Conservation (phyloP, 805 yeast genomes). For the Helenozyma baotianmanensis region DNA sequence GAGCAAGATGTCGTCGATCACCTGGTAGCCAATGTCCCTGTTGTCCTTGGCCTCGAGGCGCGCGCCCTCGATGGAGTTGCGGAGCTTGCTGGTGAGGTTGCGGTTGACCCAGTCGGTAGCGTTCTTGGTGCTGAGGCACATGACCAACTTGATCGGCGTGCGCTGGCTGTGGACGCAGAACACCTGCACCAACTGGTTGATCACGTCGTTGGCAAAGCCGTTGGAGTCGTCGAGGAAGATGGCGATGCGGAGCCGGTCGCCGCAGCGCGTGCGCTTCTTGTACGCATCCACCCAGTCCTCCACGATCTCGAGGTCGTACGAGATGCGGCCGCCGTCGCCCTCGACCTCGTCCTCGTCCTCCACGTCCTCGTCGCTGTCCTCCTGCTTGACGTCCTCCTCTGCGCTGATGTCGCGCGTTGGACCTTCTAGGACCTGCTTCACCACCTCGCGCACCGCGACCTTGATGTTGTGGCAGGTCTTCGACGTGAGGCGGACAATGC, state of each 20-base stretch:
- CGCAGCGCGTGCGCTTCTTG: conserved; percentile 5
- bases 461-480: conserved; percentile 32
- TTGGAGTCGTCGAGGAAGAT: conserved; percentile 36
- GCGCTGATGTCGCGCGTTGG: conserved; percentile 2
- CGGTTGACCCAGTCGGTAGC: conserved; percentile 34
- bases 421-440: conserved; percentile 25
- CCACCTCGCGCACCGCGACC: conserved; percentile 28
- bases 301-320: conserved; percentile 34
- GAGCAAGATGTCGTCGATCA: conserved; percentile 30
- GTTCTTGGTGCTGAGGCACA: conserved; percentile 34
- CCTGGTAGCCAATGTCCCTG: conserved; percentile 28
- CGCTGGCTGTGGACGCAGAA: conserved; percentile 21
- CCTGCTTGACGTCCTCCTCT: conserved; percentile 6
- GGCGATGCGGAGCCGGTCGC: conserved; percentile 15
- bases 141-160: conserved; percentile 31
- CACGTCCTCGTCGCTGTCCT: conserved; percentile 8
- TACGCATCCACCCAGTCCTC: conserved; percentile 26
- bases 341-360: conserved; percentile 16
- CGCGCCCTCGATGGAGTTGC: conserved; percentile 24
- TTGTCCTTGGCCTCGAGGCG: conserved; percentile 31
- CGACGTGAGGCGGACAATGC: conserved; percentile 25
- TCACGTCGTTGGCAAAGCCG: conserved; percentile 27
- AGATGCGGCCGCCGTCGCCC: conserved; percentile 20
- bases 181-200: conserved; percentile 32
- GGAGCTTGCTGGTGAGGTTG: conserved; percentile 27